Base-by-base conservation (phyloP, 257 asterid species). In the Verbascum thapsus region DNA sequence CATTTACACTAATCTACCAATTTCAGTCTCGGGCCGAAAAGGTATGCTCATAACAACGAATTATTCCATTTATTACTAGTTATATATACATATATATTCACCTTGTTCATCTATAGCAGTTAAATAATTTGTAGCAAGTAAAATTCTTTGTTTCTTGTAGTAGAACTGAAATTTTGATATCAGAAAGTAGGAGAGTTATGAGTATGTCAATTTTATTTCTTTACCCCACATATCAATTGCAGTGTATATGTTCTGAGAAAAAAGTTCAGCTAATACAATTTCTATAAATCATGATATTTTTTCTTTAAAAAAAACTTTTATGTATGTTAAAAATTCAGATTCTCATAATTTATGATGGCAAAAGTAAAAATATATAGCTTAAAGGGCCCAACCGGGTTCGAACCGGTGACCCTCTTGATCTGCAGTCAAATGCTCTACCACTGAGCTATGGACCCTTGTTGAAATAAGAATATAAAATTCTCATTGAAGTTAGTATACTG, bases 341-440 rank as follows among this genome's bases (percentile, higher is more conserved):
- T 26, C 32, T 26, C 32, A 26, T 26, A 26, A 26, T 26, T 26
- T 26, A 5, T 2, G 2, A 26, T 26, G 32, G 32, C 32, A 26
- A 26, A 26, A n/a, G n/a, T n/a, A n/a, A 26, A 26, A 26, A 26
- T 26, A 26, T 5, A 26, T 26, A 26, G 2, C 32, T 26, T 2
- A 0, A 39, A 81, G 84, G 87, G 87, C 87, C 78, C 87, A 81
- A 78, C 84, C 88, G 85, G 88, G 79, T 79, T 82, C 85, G 83
- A 82, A 82, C 88, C 88, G 81, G 88, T 79, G 88, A 82, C 88
- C 88, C 32, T 26, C 32, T 79, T 82, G 85, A 82, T 82, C 85
- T 82, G 85, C 85, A 82, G 88, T 82, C 85, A 82, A 86, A 75
- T 86, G 92, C 95, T 88, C 90, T 86, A 84, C 92, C 95, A 88